phyloP scores from a whole-genome alignment of 371 early-diverging fungal species.

The Mortierella sp. region DNA sequence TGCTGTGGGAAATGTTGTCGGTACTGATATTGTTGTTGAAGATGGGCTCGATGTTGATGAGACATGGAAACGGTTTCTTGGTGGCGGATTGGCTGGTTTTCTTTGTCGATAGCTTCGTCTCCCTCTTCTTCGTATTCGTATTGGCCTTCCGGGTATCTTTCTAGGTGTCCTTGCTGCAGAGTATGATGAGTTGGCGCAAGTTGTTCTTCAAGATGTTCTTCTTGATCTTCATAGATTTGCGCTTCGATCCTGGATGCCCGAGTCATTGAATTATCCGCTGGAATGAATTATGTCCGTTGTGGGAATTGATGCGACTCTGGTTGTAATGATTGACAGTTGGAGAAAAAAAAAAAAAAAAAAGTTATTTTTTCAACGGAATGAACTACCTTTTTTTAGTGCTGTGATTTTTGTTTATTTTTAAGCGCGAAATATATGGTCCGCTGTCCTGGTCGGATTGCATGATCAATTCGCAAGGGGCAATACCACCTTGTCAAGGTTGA shows the following conservation, averaged over 20 bases:
- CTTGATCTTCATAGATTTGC: conserved; percentile 19
- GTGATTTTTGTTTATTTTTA: not conserved
- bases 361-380: not conserved
- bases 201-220: not conserved
- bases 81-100: conserved; percentile 4
- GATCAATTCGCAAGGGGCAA: too few species aligned
- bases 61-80: not conserved
- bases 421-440: not conserved
- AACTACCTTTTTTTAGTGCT: not conserved
- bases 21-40: conserved; percentile 24
- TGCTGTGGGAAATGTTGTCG: conserved; percentile 3
- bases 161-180: not conserved
- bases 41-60: conserved; percentile 13
- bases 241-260: not conserved
- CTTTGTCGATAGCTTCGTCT: conserved; percentile 10
- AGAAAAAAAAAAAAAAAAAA: not conserved
- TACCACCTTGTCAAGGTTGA: too few species aligned
- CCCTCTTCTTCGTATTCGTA: not conserved
- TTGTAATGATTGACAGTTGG: not conserved
- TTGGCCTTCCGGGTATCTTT: not conserved
- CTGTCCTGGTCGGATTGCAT: not conserved
- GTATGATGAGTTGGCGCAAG: not conserved
- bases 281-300: not conserved
- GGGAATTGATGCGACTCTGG: not conserved
- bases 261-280: not conserved